A percentile compares a stretch with the other conserved stretches of the same genome.
Evolutionary conservation across 2,329 filamentous ascomycete genomes (phyloP).

Genomic region (Phaeophleospora eucalypticola): DNA sequence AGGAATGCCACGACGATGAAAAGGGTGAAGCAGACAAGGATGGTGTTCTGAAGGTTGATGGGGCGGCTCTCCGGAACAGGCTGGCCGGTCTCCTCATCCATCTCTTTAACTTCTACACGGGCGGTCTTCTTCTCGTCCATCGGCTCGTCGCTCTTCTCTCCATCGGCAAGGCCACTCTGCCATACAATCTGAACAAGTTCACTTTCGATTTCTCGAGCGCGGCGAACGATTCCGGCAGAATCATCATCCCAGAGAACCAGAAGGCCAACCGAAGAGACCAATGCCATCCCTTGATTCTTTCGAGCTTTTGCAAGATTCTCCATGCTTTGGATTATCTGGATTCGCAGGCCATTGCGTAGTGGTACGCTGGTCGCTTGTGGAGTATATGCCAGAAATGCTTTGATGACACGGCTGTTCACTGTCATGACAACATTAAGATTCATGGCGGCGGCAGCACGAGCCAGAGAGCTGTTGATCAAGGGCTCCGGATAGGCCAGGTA

Average conservation of each 20-base stretch:
- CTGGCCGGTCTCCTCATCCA: constrained; percentile 70
- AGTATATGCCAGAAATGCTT: constrained; percentile 69
- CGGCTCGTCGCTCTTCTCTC: constrained; percentile 52
- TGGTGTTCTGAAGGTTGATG: constrained; percentile 65
- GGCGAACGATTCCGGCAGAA: constrained; percentile 63
- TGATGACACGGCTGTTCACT: constrained; percentile 74
- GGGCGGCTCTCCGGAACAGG: constrained; percentile 61
- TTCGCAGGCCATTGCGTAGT: constrained; percentile 68
- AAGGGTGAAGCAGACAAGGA: constrained; percentile 64
- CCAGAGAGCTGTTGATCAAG: constrained; percentile 60
- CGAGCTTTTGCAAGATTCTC: constrained; percentile 66
- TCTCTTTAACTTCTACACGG: constrained; percentile 49
- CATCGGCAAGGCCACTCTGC: constrained; percentile 54
- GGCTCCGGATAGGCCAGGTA: constrained; percentile 71
- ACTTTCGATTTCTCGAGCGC: constrained; percentile 68
- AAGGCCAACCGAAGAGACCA: constrained; percentile 66
- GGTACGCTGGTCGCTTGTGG: constrained; percentile 71
- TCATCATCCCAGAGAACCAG: constrained; percentile 81
- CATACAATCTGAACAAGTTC: constrained; percentile 76
- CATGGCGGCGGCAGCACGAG: constrained; percentile 60
- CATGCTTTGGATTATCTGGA: constrained; percentile 70
- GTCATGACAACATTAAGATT: constrained; percentile 80
- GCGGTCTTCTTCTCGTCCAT: constrained; percentile 45
- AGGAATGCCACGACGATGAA: constrained; percentile 62
- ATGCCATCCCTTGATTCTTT: constrained; percentile 77